Base-by-base conservation (phyloP, 805 yeast species). In the Hagleromyces aurorensis region DNA sequence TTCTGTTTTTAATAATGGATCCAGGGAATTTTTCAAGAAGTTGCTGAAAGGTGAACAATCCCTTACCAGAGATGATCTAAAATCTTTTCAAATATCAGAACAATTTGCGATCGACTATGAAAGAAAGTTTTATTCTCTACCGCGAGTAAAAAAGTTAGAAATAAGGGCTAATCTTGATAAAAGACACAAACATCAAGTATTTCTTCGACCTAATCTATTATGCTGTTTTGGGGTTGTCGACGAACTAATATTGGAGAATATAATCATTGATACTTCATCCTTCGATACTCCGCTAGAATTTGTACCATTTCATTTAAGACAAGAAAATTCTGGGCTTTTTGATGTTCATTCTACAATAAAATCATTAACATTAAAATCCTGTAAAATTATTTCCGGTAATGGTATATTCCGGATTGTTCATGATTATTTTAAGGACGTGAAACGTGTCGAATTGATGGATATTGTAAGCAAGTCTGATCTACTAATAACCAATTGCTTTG, bases 401-500 rank as follows among this genome's bases (percentile, higher is more conserved):
- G 65, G 64, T 2, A 56, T 61, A n/a, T 37, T 55, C 27, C 49
- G 52, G 24, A 27, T 44, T 8, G 37, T 64, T 16, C 50, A 61
- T 16, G 55, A 50, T 1, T 57, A 71, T 25, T 72, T 73, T 38
- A 50, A 51, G 25, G 48, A 59, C 17, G 69, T 70, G 2, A 41
- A 46, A 6, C 37, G 43, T 6, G 46, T 75, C 11, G 50, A 56
- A 25, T 48, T 75, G 19, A 33, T 53, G 7, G 52, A 61, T 16
- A 47, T 72, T 11, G 52, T 52, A 17, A 59, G 68, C 17, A 64
- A 64, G 17, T 59, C 52, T 19, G 78, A 72, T 39, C 54, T 75
- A 20, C 59, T 75, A 4, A 38, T 71, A 17, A 65, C 69, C 27
- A 72, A 68, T 42, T 61, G 62, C 34, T 69, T 70, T 39, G 55